These are phyloP conservation scores for Diplocarpon rosae DNA, from an alignment of 2,329 filamentous ascomycete species.

Conservation along the genomic window DNA sequence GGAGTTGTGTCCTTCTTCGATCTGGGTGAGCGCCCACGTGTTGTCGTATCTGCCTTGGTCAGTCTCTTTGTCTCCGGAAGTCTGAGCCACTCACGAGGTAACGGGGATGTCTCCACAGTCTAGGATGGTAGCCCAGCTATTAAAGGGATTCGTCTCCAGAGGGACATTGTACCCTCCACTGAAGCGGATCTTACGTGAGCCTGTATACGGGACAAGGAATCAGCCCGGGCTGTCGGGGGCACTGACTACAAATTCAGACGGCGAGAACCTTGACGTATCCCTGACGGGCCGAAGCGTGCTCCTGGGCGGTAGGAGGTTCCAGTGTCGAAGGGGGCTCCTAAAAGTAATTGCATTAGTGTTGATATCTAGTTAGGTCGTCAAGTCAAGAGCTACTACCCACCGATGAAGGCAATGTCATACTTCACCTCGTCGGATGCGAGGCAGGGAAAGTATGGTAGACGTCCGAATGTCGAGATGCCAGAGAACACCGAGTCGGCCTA, in stretches of 20 bases:
- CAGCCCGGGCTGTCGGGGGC: slow-evolving; percentile 15
- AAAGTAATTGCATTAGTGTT: slow-evolving; percentile 6
- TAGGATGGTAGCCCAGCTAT: slow-evolving; percentile 67
- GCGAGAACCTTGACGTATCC: slow-evolving; percentile 77
- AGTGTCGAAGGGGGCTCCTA: slow-evolving; percentile 74
- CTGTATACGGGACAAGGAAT: slow-evolving; percentile 24
- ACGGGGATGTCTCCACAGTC: slow-evolving; percentile 82
- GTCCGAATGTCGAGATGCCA: slow-evolving; percentile 76
- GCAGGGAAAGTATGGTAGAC: slow-evolving; percentile 67
- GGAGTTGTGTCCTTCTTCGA: slow-evolving; percentile 72
- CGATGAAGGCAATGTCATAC: slow-evolving; percentile 80
- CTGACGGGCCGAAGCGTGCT: slow-evolving; percentile 73
- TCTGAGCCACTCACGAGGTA: slow-evolving; percentile 50
- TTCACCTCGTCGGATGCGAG: slow-evolving; percentile 56
- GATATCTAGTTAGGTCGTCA: background rate
- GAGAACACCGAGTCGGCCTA: slow-evolving; percentile 83
- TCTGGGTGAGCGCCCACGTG: slow-evolving; percentile 68
- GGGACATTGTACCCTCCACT: slow-evolving; percentile 85
- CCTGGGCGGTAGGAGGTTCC: slow-evolving; percentile 77
- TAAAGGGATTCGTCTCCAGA: slow-evolving; percentile 68
- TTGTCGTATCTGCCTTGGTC: slow-evolving; percentile 58
- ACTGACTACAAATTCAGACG: slow-evolving; percentile 79
- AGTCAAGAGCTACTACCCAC: slow-evolving; percentile 31
- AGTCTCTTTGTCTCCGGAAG: background rate
- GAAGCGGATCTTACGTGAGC: slow-evolving; percentile 31